phyloP scores from a whole-genome alignment of 2,329 filamentous ascomycete genomes.

The Apiospora aurea region DNA sequence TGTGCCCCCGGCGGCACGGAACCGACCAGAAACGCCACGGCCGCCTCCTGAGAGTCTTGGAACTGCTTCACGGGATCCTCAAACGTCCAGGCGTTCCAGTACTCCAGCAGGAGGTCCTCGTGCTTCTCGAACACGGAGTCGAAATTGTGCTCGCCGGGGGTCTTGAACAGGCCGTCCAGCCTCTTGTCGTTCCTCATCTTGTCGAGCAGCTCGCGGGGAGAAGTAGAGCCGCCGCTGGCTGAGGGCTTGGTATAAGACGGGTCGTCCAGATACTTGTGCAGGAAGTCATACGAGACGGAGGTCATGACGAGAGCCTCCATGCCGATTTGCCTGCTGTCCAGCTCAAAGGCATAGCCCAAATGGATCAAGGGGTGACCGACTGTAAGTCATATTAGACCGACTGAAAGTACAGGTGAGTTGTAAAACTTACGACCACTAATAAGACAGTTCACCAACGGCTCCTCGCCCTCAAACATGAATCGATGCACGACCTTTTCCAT shows the following conservation, averaged over 20 bases:
- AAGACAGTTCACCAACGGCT: constrained; percentile 82
- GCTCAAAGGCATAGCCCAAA: constrained; percentile 90
- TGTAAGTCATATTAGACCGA: constrained; percentile 48
- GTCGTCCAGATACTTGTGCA: constrained; percentile 76
- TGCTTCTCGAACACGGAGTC: constrained; percentile 71
- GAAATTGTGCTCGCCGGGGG: constrained; percentile 68
- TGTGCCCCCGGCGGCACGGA: constrained; percentile 64
- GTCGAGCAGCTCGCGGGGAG: constrained; percentile 74
- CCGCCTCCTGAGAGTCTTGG: constrained; percentile 70
- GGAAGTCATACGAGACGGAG: constrained; percentile 62
- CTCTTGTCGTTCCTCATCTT: constrained; percentile 72
- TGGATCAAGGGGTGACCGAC: constrained; percentile 95
- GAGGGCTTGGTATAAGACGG: constrained; percentile 72
- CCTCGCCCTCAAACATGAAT: constrained; percentile 76
- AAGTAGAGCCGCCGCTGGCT: constrained; percentile 62
- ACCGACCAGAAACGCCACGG: constrained; percentile 67
- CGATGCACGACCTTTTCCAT: constrained; percentile 81
- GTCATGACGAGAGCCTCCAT: constrained; percentile 85
- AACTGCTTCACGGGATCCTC: constrained; percentile 77
- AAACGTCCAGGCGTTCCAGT: constrained; percentile 90
- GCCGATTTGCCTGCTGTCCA: constrained; percentile 82
- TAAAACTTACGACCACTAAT: constrained; percentile 74
- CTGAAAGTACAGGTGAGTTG: background rate
- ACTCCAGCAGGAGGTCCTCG: constrained; percentile 76
- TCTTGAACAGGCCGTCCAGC: constrained; percentile 71